A percentile compares a stretch with the other conserved stretches of the same genome.
Conservation (phyloP, 305 asterid genomes). For the Coffea humblotiana region DNA sequence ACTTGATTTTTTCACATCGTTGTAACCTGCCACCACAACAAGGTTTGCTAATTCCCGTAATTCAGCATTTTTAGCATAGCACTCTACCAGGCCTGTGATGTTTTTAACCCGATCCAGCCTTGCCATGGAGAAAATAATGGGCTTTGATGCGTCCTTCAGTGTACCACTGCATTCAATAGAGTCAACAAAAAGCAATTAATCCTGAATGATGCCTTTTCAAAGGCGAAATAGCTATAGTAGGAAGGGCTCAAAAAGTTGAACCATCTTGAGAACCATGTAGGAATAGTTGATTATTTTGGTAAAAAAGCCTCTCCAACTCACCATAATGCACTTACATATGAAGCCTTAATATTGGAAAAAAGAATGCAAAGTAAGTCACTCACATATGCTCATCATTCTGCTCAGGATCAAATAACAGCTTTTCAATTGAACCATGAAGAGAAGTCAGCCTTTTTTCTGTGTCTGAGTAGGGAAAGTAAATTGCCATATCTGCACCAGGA, state of each 20-base stretch:
- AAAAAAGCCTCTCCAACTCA: not conserved
- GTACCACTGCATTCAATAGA: slow-evolving; percentile 53
- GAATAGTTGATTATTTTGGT: no score
- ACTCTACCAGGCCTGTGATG: slow-evolving; percentile 88
- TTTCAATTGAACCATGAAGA: slow-evolving; percentile 66
- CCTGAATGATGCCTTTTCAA: not conserved
- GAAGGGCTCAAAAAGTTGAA: no score
- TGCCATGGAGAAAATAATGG: slow-evolving; percentile 96
- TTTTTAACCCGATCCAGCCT: slow-evolving; percentile 95
- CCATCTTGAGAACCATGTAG: no score
- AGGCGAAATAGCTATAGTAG: no score
- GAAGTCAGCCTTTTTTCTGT: slow-evolving; percentile 73
- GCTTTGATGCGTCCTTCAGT: slow-evolving; percentile 68
- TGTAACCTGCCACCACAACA: slow-evolving; percentile 88
- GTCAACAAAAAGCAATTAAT: not conserved
- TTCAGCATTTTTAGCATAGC: slow-evolving; percentile 69
- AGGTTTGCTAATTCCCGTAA: slow-evolving; percentile 80
- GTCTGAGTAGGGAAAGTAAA: slow-evolving; percentile 76
- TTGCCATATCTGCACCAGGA: slow-evolving; percentile 92
- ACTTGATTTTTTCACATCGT: slow-evolving; percentile 67
- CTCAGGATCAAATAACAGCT: slow-evolving; percentile 71
- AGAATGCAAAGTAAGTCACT: slow-evolving; percentile 24
- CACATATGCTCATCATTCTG: slow-evolving; percentile 85
- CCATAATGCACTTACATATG: not conserved
- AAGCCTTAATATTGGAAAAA: not conserved